Evolutionary conservation across 345 rosid species (phyloP).

Genomic region (Erysimum cheiranthoides): DNA sequence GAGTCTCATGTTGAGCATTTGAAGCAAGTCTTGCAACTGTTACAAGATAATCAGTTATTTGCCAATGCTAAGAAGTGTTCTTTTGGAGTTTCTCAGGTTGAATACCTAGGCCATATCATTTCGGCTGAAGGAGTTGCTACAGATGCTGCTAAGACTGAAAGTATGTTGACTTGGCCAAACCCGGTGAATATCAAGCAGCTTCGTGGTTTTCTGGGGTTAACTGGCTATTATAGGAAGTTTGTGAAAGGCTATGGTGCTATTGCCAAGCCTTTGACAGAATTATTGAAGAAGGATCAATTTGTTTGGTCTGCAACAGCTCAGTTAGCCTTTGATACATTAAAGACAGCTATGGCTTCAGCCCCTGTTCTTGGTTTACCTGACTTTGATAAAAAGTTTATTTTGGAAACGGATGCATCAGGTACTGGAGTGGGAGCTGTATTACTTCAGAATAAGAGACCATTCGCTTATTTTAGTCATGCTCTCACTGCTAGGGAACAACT

Average conservation of each 20-base stretch:
- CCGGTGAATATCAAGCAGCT: not conserved
- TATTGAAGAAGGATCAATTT: not conserved
- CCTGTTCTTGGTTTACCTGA: not conserved
- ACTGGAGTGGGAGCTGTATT: not conserved
- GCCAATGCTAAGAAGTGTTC: not conserved
- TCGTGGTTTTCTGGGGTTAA: not conserved
- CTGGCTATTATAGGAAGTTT: not conserved
- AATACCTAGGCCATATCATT: not conserved
- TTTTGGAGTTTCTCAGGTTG: not conserved
- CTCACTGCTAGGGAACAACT: not conserved
- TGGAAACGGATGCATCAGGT: not conserved
- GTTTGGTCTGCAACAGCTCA: rapidly evolving
- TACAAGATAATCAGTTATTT: not conserved
- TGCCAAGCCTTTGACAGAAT: not conserved
- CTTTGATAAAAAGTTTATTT: not conserved
- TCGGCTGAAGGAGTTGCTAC: not conserved
- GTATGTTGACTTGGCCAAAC: rapidly evolving
- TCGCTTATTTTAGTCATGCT: not conserved
- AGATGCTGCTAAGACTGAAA: not conserved
- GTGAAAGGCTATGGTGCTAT: rapidly evolving
- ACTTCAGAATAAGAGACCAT: not conserved
- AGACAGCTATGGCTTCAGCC: rapidly evolving
- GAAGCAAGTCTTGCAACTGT: not conserved
- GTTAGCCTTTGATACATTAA: rapidly evolving
- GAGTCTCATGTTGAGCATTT: not conserved